phyloP scores from a whole-genome alignment of 768 basidiomycete genomes.

The Termitomyces sp. region DNA sequence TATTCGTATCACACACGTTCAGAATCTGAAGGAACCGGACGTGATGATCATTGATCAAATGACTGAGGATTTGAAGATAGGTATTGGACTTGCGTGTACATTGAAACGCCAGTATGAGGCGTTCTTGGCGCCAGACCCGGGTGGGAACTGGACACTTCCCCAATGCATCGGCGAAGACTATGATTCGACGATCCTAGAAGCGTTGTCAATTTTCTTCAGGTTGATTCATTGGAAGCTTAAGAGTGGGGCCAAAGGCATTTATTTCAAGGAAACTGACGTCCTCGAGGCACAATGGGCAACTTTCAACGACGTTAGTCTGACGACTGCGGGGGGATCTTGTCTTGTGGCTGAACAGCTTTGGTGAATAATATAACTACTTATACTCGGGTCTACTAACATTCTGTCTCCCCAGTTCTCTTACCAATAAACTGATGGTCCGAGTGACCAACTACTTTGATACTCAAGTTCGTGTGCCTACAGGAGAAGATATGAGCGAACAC shows the following conservation, averaged over 20 bases:
- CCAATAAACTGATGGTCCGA: constrained; percentile 88
- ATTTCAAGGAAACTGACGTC: constrained; percentile 98
- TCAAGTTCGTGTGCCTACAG: constrained; percentile 74
- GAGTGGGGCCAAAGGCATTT: constrained; percentile 84
- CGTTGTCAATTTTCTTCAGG: constrained; percentile 85
- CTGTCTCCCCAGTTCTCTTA: constrained; percentile 59
- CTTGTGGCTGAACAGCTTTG: constrained; percentile 95
- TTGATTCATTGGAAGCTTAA: constrained; percentile 95
- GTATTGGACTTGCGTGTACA: constrained; percentile 89
- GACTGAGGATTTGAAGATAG: constrained; percentile 86
- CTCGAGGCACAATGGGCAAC: constrained; percentile 95
- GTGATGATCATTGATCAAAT: constrained; percentile 91
- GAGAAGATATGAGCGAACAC: constrained; percentile 28
- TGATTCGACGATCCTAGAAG: constrained; percentile 83
- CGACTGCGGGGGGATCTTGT: constrained; percentile 79
- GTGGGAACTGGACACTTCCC: constrained; percentile 84
- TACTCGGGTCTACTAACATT: constrained; percentile 1
- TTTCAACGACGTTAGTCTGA: constrained; percentile 87
- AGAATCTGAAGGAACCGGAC: constrained; percentile 83
- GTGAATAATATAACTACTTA: constrained; percentile 36
- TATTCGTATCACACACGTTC: constrained; percentile 83
- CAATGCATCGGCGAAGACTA: constrained; percentile 88
- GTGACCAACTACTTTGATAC: constrained; percentile 94
- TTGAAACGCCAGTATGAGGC: constrained; percentile 92
- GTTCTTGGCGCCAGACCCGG: constrained; percentile 83